These are phyloP conservation scores for Thermoascus crustaceus DNA, from an alignment of 2,329 filamentous ascomycete genomes.

Conservation along the genomic window DNA sequence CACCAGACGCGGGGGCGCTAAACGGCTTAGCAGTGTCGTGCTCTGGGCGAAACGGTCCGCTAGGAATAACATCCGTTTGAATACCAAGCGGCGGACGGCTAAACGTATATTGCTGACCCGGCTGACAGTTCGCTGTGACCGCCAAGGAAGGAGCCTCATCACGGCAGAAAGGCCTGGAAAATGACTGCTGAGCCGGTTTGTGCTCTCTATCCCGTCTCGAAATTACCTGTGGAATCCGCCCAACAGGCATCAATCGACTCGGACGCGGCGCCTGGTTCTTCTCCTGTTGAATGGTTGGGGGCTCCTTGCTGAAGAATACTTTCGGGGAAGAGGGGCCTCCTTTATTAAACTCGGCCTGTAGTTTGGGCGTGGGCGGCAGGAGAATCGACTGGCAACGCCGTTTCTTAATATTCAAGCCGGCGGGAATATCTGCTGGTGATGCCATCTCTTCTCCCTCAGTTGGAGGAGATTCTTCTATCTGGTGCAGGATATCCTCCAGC, in stretches of 20 bases:
- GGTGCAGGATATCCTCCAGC: conserved; percentile 32
- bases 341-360: conserved; percentile 24
- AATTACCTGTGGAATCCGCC: conserved; percentile 75
- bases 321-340: conserved; percentile 27
- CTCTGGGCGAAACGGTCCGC: conserved; percentile 16
- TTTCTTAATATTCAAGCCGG: conserved; percentile 24
- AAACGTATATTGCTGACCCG: conserved; percentile 17
- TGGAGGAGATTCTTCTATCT: conserved; percentile 32
- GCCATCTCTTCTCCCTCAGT: conserved; percentile 24
- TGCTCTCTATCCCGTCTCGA: conserved; percentile 56
- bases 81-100: conserved; percentile 15
- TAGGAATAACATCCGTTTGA: conserved; percentile 16
- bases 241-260: conserved; percentile 69
- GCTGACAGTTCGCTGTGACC: conserved; percentile 18
- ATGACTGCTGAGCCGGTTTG: conserved; percentile 65
- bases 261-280: conserved; percentile 32
- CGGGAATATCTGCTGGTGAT: conserved; percentile 18
- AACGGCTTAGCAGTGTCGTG: conserved; percentile 25
- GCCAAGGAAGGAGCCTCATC: conserved; percentile 36
- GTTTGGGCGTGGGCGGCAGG: conserved; percentile 34
- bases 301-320: conserved; percentile 27
- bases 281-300: conserved; percentile 10
- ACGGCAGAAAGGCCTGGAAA: conserved; percentile 69
- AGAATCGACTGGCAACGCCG: conserved; percentile 30
- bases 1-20: conserved; percentile 23